Evolutionary conservation across 192 early-diverging fungal species (phyloP).

Genomic region (Dissophora ornata): DNA sequence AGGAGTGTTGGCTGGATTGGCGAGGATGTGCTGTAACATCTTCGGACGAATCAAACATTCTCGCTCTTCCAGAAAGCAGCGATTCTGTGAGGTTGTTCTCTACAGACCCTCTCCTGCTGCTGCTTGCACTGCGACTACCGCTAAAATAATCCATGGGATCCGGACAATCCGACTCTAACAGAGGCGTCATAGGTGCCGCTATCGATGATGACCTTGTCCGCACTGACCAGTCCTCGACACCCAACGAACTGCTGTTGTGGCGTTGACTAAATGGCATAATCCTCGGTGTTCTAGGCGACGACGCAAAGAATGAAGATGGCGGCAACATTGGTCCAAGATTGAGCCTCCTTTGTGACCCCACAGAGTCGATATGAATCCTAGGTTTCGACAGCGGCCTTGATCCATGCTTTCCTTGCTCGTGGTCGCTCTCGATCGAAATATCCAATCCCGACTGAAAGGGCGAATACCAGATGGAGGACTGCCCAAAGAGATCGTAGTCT

Average conservation of each 20-base stretch:
- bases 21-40: neutral
- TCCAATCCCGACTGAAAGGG: constrained; percentile 49
- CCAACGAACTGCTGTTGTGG: neutral
- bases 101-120: constrained; percentile 34
- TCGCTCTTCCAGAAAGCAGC: constrained; percentile 24
- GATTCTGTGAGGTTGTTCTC: constrained; percentile 52
- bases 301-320: constrained; percentile 40
- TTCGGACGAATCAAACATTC: constrained; percentile 35
- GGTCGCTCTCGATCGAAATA: constrained; percentile 47
- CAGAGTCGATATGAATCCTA: constrained; percentile 12
- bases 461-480: constrained; percentile 45
- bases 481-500: constrained; percentile 21
- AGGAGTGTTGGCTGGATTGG: neutral
- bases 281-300: constrained; percentile 36
- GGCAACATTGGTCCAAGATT: constrained; percentile 16
- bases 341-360: neutral
- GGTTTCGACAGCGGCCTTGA: constrained; percentile 14
- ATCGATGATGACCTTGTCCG: constrained; percentile 35
- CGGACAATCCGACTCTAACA: constrained; percentile 24
- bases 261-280: constrained; percentile 52
- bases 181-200: constrained; percentile 29
- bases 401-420: constrained; percentile 36
- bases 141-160: constrained; percentile 44
- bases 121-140: constrained; percentile 43
- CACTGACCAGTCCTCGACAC: constrained; percentile 33